These are phyloP conservation scores for Lipomyces japonicus DNA, from an alignment of 805 yeast genomes.

Conservation along the genomic window DNA sequence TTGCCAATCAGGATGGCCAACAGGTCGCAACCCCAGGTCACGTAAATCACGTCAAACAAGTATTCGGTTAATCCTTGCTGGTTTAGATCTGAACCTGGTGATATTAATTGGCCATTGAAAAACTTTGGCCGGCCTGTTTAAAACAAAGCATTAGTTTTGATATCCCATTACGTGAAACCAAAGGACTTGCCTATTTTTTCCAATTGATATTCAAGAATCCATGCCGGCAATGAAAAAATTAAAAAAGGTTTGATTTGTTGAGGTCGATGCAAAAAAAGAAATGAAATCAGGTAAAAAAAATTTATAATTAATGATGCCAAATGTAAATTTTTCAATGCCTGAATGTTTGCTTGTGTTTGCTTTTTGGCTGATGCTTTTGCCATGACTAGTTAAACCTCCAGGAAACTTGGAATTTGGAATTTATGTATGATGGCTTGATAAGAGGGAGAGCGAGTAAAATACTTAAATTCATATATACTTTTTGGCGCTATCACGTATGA, in stretches of 20 bases:
- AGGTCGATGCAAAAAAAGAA: slow-evolving; percentile 47
- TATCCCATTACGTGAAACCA: not conserved
- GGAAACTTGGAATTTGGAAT: too few relatives aligned
- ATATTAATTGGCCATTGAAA: slow-evolving; percentile 46
- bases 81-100: slow-evolving; percentile 58
- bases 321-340: slow-evolving; percentile 38
- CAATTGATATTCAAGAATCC: slow-evolving; percentile 48
- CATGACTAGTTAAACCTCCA: slow-evolving; percentile 38
- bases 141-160: not conserved
- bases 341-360: slow-evolving; percentile 38
- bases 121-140: slow-evolving; percentile 51
- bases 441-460: too few relatives aligned
- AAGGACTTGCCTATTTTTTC: slow-evolving; percentile 47
- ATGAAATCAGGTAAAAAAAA: slow-evolving; percentile 39
- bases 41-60: slow-evolving; percentile 64
- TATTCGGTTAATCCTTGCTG: slow-evolving; percentile 68
- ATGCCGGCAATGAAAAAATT: slow-evolving; percentile 43
- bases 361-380: slow-evolving; percentile 46
- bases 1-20: slow-evolving; percentile 53
- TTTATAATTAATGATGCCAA: slow-evolving; percentile 42
- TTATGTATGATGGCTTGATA: too few relatives aligned
- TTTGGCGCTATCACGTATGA: too few relatives aligned
- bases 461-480: too few relatives aligned
- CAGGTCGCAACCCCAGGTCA: slow-evolving; percentile 57
- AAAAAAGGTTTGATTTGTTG: slow-evolving; percentile 44